Evolutionary conservation across 176 grass and related monocot species (phyloP).

Genomic region (Carex kokanica): DNA sequence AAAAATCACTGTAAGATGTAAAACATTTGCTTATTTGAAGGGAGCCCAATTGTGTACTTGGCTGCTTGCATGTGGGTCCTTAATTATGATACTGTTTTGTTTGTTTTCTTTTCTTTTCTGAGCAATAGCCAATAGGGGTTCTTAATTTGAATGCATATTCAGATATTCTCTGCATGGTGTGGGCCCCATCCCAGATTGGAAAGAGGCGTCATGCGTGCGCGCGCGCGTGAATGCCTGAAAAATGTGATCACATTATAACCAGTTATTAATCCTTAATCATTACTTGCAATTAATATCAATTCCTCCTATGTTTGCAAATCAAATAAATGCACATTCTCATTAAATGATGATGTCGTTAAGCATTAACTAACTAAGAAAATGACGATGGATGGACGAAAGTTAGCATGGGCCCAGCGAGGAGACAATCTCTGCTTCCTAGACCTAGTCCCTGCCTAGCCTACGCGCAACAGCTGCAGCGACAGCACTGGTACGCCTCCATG

Average conservation of each 20-base stretch:
- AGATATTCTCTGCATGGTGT: background rate
- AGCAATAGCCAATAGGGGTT: no score
- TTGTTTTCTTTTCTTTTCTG: no score
- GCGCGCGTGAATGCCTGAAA: background rate
- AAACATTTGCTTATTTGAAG: no score
- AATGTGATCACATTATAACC: background rate
- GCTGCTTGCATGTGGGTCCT: no score
- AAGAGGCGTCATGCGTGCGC: background rate
- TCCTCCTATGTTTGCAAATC: background rate
- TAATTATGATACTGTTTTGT: background rate
- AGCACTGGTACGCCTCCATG: background rate
- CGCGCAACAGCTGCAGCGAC: background rate
- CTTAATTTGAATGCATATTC: background rate
- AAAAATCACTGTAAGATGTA: no score
- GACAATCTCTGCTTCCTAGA: conserved; percentile 1
- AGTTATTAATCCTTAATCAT: background rate
- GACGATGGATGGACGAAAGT: background rate
- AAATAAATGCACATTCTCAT: background rate
- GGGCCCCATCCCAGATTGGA: background rate
- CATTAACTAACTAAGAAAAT: background rate
- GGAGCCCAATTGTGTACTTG: no score
- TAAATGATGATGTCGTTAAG: background rate
- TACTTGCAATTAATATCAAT: background rate
- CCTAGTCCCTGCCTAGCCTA: background rate
- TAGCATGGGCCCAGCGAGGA: background rate